Conservation (phyloP, 441 rosid genomes). For the Erysimum cheiri region DNA sequence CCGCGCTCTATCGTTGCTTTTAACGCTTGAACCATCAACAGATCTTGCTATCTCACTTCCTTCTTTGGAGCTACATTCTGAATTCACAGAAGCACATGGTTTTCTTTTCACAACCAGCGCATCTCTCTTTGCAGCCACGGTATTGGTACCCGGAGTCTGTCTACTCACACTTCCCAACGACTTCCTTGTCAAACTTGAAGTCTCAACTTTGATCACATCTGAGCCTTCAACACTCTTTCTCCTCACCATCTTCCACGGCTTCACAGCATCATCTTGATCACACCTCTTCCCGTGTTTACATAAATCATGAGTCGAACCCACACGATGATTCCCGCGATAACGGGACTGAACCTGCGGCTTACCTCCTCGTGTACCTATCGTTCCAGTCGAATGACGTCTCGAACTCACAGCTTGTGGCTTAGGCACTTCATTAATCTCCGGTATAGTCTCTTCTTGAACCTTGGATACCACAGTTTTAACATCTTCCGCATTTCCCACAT, state of each 20-base stretch:
- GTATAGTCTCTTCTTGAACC: slow-evolving; percentile 21
- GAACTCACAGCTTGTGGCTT: slow-evolving; percentile 37
- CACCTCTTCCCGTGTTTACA: slow-evolving; percentile 53
- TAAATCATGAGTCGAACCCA: slow-evolving; percentile 60
- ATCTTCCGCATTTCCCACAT: slow-evolving; percentile 27
- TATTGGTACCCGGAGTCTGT: slow-evolving; percentile 25
- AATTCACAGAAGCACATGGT: slow-evolving; percentile 35
- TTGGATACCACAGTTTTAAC: slow-evolving; percentile 21
- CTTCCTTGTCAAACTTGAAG: slow-evolving; percentile 36
- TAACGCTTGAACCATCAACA: slow-evolving; percentile 34
- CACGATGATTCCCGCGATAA: slow-evolving; percentile 50
- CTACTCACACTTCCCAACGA: slow-evolving; percentile 8
- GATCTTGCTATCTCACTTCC: slow-evolving; percentile 23
- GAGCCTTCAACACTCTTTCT: slow-evolving; percentile 33
- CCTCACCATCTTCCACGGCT: slow-evolving; percentile 30
- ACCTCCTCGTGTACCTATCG: slow-evolving; percentile 42
- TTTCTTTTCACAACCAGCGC: slow-evolving; percentile 29
- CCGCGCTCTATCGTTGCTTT: slow-evolving; percentile 28
- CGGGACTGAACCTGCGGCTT: slow-evolving; percentile 45
- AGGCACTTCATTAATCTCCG: slow-evolving; percentile 8
- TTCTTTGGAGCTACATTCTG: slow-evolving; percentile 35
- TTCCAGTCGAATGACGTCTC: slow-evolving; percentile 59
- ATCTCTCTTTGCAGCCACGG: slow-evolving; percentile 30
- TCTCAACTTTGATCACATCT: slow-evolving; percentile 20
- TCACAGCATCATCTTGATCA: slow-evolving; percentile 35